Evolutionary conservation across 2,329 filamentous ascomycete species (phyloP).

Genomic region (Aspergillus texensis): DNA sequence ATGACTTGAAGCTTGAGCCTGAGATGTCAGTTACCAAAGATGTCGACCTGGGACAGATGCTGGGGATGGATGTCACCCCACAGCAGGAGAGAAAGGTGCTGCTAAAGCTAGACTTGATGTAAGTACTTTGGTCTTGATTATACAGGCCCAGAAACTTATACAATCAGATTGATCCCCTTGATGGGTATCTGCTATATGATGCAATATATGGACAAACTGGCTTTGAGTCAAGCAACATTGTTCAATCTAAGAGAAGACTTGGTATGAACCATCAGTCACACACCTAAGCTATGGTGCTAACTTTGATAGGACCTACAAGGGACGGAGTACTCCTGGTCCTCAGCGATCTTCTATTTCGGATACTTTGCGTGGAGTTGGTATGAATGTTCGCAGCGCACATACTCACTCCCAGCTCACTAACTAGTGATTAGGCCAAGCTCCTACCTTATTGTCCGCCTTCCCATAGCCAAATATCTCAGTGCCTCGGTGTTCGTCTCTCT

Average conservation of each 20-base stretch:
- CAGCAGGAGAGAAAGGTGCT: slow-evolving; percentile 28
- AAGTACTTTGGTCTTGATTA: not conserved
- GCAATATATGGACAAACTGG: slow-evolving; percentile 35
- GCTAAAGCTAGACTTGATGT: slow-evolving; percentile 32
- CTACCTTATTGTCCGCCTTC: slow-evolving; percentile 38
- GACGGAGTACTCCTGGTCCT: slow-evolving; percentile 34
- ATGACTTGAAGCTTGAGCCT: slow-evolving; percentile 20
- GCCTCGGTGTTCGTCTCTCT: slow-evolving; percentile 31
- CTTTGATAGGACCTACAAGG: slow-evolving; percentile 26
- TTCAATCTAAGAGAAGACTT: slow-evolving; percentile 30
- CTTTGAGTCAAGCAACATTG: slow-evolving; percentile 33
- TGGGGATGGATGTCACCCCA: slow-evolving; percentile 27
- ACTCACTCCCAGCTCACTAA: not conserved
- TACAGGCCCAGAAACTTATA: not conserved
- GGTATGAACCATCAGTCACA: slow-evolving; percentile 10
- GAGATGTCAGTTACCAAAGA: slow-evolving; percentile 22
- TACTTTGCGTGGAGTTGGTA: slow-evolving; percentile 41
- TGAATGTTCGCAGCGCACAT: not conserved
- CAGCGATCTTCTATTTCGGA: slow-evolving; percentile 39
- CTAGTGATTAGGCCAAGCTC: slow-evolving; percentile 32
- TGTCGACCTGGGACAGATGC: slow-evolving; percentile 30
- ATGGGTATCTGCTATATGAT: slow-evolving; percentile 35
- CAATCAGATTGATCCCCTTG: slow-evolving; percentile 27
- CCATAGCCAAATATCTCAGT: slow-evolving; percentile 33
- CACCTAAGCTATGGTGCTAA: slow-evolving; percentile 1